phyloP scores from a whole-genome alignment of 176 grass and related monocot species.

The Oryza australiensis region DNA sequence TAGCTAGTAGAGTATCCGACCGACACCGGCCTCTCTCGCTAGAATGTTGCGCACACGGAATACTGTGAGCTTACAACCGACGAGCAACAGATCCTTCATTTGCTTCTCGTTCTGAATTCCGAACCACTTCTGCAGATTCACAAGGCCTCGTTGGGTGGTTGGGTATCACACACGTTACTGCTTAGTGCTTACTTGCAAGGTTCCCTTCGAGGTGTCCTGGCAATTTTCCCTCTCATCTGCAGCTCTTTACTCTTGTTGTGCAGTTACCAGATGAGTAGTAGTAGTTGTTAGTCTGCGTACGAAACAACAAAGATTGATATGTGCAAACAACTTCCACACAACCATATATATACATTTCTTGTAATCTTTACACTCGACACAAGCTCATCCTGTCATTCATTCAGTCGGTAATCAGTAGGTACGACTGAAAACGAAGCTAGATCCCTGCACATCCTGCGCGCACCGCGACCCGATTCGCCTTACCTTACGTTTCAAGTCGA shows the following conservation, averaged over 20 bases:
- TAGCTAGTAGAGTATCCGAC: not conserved
- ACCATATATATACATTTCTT: slow-evolving; percentile 12
- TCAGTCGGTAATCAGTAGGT: slow-evolving; percentile 19
- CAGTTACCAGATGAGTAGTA: slow-evolving; percentile 19
- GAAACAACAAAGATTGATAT: slow-evolving; percentile 12
- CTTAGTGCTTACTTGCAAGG: slow-evolving; percentile 58
- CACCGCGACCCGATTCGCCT: not conserved
- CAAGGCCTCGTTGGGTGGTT: not conserved
- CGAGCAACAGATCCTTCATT: not conserved
- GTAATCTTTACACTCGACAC: not conserved
- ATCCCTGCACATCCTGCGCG: not conserved
- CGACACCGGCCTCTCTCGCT: not conserved
- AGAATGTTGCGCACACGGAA: not conserved
- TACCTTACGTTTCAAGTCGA: slow-evolving; percentile 48
- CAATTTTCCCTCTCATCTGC: not conserved
- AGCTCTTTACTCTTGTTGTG: not conserved
- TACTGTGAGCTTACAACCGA: not conserved
- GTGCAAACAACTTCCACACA: slow-evolving; percentile 28
- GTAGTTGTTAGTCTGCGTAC: not conserved
- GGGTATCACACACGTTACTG: slow-evolving; percentile 1
- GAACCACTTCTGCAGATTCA: slow-evolving; percentile 29
- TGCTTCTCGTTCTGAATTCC: slow-evolving; percentile 21
- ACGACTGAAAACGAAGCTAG: slow-evolving; percentile 6
- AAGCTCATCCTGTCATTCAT: not conserved
- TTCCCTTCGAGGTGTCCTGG: not conserved